Percentiles rank a stretch among this genome's conserved stretches.
Conservation (phyloP, 768 basidiomycete species). For the Tricholomella constricta region DNA sequence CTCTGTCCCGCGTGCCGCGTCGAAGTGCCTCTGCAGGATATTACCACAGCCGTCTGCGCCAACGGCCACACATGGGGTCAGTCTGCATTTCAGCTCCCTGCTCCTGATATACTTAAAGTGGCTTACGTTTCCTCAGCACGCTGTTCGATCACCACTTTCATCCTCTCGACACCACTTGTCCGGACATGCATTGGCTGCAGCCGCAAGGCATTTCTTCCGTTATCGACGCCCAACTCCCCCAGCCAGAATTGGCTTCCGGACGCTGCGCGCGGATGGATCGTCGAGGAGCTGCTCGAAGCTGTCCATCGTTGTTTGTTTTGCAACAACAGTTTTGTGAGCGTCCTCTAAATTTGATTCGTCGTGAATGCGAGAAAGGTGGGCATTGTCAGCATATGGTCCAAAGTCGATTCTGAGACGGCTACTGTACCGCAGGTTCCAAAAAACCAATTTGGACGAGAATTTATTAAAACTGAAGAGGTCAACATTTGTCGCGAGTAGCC, state of each 20-base stretch:
- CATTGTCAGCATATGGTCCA: background rate
- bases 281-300: constrained; percentile 64
- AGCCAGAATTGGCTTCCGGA: constrained; percentile 46
- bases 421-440: too few relatives aligned
- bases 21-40: constrained; percentile 59
- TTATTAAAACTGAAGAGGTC: too few relatives aligned
- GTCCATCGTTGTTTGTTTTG: constrained; percentile 73
- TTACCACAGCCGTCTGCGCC: constrained; percentile 60
- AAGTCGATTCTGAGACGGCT: background rate
- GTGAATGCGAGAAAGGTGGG: background rate
- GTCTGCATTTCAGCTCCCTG: constrained; percentile 20
- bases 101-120: background rate
- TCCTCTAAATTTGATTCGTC: constrained; percentile 34
- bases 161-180: constrained; percentile 75
- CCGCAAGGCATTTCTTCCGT: constrained; percentile 77
- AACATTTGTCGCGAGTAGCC: too few relatives aligned
- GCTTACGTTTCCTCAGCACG: constrained; percentile 49
- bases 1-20: constrained; percentile 74
- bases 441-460: too few relatives aligned
- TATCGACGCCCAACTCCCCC: constrained; percentile 35
- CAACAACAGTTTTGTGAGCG: constrained; percentile 62
- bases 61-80: constrained; percentile 81
- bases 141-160: constrained; percentile 80
- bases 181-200: constrained; percentile 82
- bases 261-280: constrained; percentile 61